A percentile compares a stretch with the other conserved stretches of the same genome.
Evolutionary conservation across 1,284 basidiomycete genomes (phyloP).

Genomic region (Termitomyces sp.): DNA sequence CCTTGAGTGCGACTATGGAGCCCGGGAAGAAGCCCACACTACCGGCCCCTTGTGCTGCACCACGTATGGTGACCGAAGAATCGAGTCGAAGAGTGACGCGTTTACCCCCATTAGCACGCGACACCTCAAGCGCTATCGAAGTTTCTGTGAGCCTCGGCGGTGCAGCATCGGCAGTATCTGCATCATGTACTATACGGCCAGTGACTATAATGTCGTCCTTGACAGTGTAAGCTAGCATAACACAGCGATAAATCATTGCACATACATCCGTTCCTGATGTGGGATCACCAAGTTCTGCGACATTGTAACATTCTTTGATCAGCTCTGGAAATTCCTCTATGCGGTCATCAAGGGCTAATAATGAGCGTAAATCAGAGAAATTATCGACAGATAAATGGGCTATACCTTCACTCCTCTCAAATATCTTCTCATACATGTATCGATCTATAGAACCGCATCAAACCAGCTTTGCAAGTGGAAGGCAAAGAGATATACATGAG

Average conservation of each 20-base stretch:
- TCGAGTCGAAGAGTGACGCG: slow-evolving; percentile 72
- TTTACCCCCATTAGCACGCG: slow-evolving; percentile 71
- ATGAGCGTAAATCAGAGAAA: slow-evolving; percentile 2
- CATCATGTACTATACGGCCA: slow-evolving; percentile 77
- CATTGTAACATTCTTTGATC: slow-evolving; percentile 63
- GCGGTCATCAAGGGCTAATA: slow-evolving; percentile 69
- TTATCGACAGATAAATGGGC: neutral
- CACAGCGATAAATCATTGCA: slow-evolving; percentile 9
- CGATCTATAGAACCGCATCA: slow-evolving; percentile 48
- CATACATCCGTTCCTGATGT: slow-evolving; percentile 64
- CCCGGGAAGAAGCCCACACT: slow-evolving; percentile 86
- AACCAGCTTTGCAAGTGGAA: neutral
- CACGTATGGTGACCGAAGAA: slow-evolving; percentile 59
- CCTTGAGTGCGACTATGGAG: slow-evolving; percentile 82
- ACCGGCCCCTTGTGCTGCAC: slow-evolving; percentile 57
- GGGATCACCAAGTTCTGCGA: slow-evolving; percentile 77
- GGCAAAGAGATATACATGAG: slow-evolving; percentile 42
- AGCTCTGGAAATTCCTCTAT: slow-evolving; percentile 82
- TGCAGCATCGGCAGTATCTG: slow-evolving; percentile 43
- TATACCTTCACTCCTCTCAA: slow-evolving; percentile 75
- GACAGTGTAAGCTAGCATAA: slow-evolving; percentile 6
- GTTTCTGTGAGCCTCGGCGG: slow-evolving; percentile 69
- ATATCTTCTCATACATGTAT: slow-evolving; percentile 91
- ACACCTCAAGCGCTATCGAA: slow-evolving; percentile 75
- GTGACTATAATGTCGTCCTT: slow-evolving; percentile 76